Evolutionary conservation across 2,329 filamentous ascomycete genomes (phyloP), one percentile per base, ranked within the genome.

Genomic region (Pseudonectria buxi): DNA sequence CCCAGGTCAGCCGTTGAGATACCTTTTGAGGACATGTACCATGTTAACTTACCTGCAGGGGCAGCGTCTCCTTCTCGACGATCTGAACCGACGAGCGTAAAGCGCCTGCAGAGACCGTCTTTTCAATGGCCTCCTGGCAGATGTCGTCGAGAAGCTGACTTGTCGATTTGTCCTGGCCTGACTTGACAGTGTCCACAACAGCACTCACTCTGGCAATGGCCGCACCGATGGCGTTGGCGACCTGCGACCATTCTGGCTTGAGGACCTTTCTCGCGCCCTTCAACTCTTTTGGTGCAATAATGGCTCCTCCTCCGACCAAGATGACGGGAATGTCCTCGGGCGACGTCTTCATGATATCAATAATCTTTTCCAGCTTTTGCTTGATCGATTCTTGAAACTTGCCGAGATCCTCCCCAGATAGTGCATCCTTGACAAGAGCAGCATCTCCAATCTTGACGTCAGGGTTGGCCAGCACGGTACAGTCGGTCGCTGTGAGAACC

Each of bases 201-300:
- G 70, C 68, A 39, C 72, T 77, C 3, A 81, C 74, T 26, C 73
- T 62, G 2, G 76, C 74, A 38, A 76, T 78, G 1, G 78, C 77
- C 7, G 77, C 78, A 2, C 78, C 78, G 9, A 82, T 76, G 0
- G 78, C 78, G 47, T 82, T 82, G 7, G 78, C 78, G 2, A 81
- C 74, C 3, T 68, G 69, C 2, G 74, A 71, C 61, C 68, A 78
- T 27, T 67, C 58, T 0, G 75, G 75, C 43, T 72, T 76, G 29
- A 78, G 55, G 2, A 81, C 71, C 24, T 58, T 62, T 40, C 71
- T 74, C 7, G 75, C 76, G 2, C 76, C 76, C 24, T 61, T 58
- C 0, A 81, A 59, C n/a, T 65, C 54, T 25, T 72, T 62, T 0
- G 75, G 76, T 0, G 72, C 70, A 28, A 81, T 66, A 9, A 81